phyloP scores from a whole-genome alignment of 139 green algal species.

The Tetradesmus lagerheimii region DNA sequence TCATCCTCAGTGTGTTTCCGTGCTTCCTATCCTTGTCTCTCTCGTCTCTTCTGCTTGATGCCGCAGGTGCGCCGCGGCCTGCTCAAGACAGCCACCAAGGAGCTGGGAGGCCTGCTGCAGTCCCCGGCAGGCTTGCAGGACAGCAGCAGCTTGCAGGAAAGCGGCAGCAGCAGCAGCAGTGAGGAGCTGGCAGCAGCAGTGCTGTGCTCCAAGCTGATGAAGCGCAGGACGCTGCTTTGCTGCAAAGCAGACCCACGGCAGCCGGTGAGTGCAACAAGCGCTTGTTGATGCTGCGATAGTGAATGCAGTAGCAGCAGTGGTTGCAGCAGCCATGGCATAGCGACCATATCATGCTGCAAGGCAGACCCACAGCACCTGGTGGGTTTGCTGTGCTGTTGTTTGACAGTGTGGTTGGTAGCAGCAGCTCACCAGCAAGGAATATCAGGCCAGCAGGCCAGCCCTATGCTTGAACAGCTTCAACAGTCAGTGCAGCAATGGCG shows the following conservation, averaged over 20 bases:
- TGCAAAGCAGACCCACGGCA: slow-evolving; percentile 17
- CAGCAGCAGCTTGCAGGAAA: not conserved
- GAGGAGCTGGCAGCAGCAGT: slow-evolving; percentile 24
- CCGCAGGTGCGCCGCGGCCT: slow-evolving; percentile 4
- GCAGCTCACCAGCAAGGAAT: too few species aligned
- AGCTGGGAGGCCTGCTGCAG: not conserved
- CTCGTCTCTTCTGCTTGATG: not conserved
- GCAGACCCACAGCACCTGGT: too few species aligned
- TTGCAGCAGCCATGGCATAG: not conserved
- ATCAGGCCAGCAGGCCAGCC: too few species aligned
- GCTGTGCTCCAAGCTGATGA: slow-evolving; percentile 29
- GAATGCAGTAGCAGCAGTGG: not conserved
- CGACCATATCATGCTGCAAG: too few species aligned
- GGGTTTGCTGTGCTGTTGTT: too few species aligned
- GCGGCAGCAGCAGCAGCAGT: not conserved
- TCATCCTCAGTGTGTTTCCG: too few species aligned
- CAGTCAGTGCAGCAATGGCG: too few species aligned
- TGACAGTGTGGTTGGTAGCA: too few species aligned
- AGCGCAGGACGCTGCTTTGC: slow-evolving; percentile 33
- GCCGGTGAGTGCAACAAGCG: slow-evolving; percentile 14
- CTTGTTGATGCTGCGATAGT: not conserved
- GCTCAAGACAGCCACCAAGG: slow-evolving; percentile 31
- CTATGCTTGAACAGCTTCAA: too few species aligned
- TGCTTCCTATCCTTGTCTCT: not conserved
- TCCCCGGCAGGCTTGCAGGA: not conserved